Percentiles rank a stretch among this genome's conserved stretches.
Evolutionary conservation across 768 basidiomycete species (phyloP).

Genomic region (Mycena haematopus): DNA sequence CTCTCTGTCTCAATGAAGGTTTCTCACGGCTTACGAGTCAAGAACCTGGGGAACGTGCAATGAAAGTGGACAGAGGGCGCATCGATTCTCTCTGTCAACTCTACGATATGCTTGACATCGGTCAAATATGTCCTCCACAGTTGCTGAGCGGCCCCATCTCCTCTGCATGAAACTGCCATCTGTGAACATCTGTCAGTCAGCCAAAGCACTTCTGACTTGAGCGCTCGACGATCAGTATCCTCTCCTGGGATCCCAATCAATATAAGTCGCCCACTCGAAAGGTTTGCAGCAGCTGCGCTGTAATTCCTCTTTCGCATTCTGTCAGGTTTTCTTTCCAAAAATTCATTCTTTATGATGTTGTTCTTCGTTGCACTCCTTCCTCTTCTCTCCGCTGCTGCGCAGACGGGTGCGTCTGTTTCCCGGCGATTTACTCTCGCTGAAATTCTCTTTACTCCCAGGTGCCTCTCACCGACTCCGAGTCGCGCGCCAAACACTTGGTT

Average conservation of each 20-base stretch:
- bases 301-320: background rate
- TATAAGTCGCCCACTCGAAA: background rate
- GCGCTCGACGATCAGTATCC: background rate
- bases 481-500: background rate
- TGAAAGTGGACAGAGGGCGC: background rate
- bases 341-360: background rate
- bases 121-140: background rate
- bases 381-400: background rate
- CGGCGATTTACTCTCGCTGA: background rate
- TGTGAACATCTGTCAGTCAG: too few species aligned
- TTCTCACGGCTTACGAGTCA: background rate
- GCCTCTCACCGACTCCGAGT: background rate
- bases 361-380: background rate
- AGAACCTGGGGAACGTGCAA: background rate
- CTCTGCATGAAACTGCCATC: too few species aligned
- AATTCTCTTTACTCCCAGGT: background rate
- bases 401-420: background rate
- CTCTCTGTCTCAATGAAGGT: background rate
- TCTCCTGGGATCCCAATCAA: background rate
- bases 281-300: background rate
- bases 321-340: background rate
- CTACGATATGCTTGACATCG: background rate
- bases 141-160: background rate
- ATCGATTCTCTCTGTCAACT: background rate
- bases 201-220: background rate